These are phyloP conservation scores for Penicillium cosmopolitanum DNA, from an alignment of 495 filamentous ascomycete genomes.

Conservation along the genomic window DNA sequence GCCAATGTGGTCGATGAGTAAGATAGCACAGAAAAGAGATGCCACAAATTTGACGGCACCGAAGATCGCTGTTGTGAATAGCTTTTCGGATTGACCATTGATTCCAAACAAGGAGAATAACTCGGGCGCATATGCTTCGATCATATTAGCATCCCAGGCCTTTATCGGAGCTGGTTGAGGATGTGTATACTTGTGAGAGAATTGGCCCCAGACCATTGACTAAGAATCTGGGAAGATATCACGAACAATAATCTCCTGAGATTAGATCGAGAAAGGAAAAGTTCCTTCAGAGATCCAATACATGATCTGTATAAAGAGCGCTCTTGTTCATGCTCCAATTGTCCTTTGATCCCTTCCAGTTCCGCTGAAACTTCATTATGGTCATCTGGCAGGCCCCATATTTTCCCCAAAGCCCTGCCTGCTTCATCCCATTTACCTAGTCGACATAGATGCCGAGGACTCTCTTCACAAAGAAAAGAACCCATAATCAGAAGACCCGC, in stretches of 20 bases:
- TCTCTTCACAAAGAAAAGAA: slow-evolving; percentile 57
- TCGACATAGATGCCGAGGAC: slow-evolving; percentile 62
- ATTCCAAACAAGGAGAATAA: slow-evolving; percentile 63
- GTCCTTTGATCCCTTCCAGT: slow-evolving; percentile 50
- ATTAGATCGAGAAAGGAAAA: slow-evolving; percentile 54
- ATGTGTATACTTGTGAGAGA: slow-evolving; percentile 41
- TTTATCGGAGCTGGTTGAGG: too few relatives aligned
- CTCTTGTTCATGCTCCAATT: slow-evolving; percentile 53
- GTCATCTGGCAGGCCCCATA: slow-evolving; percentile 52
- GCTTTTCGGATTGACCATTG: slow-evolving; percentile 57
- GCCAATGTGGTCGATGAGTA: slow-evolving; percentile 67
- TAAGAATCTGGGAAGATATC: slow-evolving; percentile 55
- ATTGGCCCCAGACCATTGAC: slow-evolving; percentile 65
- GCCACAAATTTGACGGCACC: slow-evolving; percentile 65
- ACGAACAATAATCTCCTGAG: slow-evolving; percentile 56
- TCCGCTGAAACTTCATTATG: slow-evolving; percentile 55
- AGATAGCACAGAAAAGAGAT: slow-evolving; percentile 60
- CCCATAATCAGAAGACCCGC: slow-evolving; percentile 56
- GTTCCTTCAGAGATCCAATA: slow-evolving; percentile 50
- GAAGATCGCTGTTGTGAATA: slow-evolving; percentile 65
- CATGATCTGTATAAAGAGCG: slow-evolving; percentile 46
- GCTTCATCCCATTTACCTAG: slow-evolving; percentile 37
- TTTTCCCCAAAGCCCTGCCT: slow-evolving; percentile 46
- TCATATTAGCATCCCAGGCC: not conserved
- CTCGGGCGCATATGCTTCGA: slow-evolving; percentile 59